phyloP scores from a whole-genome alignment of 2,329 filamentous ascomycete species.

The Clonostachys chloroleuca region DNA sequence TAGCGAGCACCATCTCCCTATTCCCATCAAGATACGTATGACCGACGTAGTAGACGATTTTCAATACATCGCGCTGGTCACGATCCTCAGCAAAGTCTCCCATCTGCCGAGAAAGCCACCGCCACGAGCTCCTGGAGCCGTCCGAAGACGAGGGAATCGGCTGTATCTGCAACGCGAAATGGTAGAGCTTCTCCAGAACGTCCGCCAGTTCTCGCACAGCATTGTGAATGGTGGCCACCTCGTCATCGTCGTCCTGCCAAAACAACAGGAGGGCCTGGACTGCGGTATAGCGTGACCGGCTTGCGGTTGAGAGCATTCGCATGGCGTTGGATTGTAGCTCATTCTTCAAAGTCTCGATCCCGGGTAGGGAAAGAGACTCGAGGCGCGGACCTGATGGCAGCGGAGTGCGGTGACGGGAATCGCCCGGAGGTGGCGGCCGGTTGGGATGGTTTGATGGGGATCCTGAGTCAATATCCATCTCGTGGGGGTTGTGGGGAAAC shows the following conservation, averaged over 20 bases:
- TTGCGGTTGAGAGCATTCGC: conserved; percentile 42
- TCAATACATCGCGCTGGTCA: conserved; percentile 51
- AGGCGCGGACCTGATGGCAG: conserved; percentile 51
- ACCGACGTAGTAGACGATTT: conserved; percentile 55
- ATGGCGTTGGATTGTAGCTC: conserved; percentile 47
- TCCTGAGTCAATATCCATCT: conserved; percentile 50
- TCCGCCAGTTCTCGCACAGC: conserved; percentile 42
- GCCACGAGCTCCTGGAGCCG: conserved; percentile 41
- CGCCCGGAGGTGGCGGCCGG: conserved; percentile 33
- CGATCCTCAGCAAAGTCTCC: conserved; percentile 47
- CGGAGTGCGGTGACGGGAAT: conserved; percentile 49
- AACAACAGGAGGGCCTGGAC: conserved; percentile 48
- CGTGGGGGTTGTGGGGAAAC: conserved; percentile 40
- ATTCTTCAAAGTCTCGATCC: conserved; percentile 44
- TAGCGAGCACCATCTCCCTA: conserved; percentile 53
- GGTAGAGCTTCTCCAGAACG: conserved; percentile 47
- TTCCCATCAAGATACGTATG: conserved; percentile 49
- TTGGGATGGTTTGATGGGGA: conserved; percentile 17
- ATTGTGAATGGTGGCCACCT: conserved; percentile 28
- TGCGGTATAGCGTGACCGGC: conserved; percentile 47
- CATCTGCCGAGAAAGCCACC: conserved; percentile 48
- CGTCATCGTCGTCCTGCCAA: conserved; percentile 49
- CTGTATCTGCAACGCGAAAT: conserved; percentile 42
- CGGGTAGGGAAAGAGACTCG: conserved; percentile 42
- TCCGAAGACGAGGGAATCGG: conserved; percentile 44